phyloP scores from a whole-genome alignment of 2,329 filamentous ascomycete species.

The Stachybotrys chartarum region DNA sequence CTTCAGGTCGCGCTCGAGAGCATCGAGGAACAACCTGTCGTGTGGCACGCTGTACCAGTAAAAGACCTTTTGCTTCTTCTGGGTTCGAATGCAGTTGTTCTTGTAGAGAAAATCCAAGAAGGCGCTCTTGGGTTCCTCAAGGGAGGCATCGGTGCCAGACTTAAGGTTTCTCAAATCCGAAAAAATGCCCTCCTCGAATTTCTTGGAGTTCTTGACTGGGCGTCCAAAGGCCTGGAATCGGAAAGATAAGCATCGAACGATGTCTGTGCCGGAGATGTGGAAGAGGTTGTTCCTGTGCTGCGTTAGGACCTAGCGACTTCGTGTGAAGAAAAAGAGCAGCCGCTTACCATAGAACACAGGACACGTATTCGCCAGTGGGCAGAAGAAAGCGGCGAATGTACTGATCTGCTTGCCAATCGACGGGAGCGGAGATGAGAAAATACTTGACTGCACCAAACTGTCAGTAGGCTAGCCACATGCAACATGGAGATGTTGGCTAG shows the following conservation, averaged over 20 bases:
- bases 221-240: slow-evolving; percentile 97
- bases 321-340: neutral
- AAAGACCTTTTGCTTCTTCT: slow-evolving; percentile 99
- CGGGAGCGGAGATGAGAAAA: slow-evolving; percentile 96
- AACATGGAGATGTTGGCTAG: neutral
- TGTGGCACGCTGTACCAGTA: slow-evolving; percentile 99
- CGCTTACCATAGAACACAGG: slow-evolving; percentile 78
- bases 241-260: slow-evolving; percentile 96
- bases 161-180: slow-evolving; percentile 97
- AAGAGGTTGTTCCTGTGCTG: slow-evolving; percentile 74
- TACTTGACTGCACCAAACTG: slow-evolving; percentile 71
- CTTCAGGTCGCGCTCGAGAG: slow-evolving; percentile 94
- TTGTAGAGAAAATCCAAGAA: slow-evolving; percentile 99
- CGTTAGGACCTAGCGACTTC: neutral
- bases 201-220: slow-evolving; percentile 98
- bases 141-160: slow-evolving; percentile 92
- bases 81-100: slow-evolving; percentile 99
- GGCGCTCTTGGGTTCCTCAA: slow-evolving; percentile 97
- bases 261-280: slow-evolving; percentile 98
- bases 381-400: slow-evolving; percentile 94
- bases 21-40: slow-evolving; percentile 94
- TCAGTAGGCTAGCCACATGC: slow-evolving; percentile 3
- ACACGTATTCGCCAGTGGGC: slow-evolving; percentile 97
- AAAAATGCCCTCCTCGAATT: slow-evolving; percentile 99
- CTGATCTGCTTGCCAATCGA: slow-evolving; percentile 95